Evolutionary conservation across 2,329 filamentous ascomycete species (phyloP).

Genomic region (Epichloe gansuensis): DNA sequence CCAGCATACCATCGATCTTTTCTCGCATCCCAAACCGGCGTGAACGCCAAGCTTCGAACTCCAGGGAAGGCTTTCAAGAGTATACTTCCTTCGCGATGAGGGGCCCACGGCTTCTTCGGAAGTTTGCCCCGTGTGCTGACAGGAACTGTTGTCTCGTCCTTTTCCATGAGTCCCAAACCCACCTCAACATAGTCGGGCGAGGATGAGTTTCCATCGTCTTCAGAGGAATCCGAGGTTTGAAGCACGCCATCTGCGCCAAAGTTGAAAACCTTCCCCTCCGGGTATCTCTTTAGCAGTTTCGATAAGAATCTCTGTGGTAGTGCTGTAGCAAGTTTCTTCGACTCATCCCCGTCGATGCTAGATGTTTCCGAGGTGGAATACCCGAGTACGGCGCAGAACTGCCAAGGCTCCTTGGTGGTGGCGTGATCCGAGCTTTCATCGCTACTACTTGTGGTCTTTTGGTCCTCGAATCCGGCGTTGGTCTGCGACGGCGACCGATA

Average conservation of each 20-base stretch:
- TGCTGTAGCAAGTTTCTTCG: constrained; percentile 3
- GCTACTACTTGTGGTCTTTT: constrained; percentile 11
- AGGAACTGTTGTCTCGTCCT: background rate
- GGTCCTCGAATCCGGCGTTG: background rate
- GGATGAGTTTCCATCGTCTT: constrained; percentile 9
- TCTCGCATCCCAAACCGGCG: constrained; percentile 34
- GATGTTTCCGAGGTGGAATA: constrained; percentile 22
- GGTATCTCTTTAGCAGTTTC: constrained; percentile 30
- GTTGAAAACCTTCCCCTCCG: constrained; percentile 32
- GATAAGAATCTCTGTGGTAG: constrained; percentile 27
- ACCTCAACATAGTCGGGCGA: background rate
- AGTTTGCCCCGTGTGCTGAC: background rate
- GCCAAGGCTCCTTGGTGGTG: background rate
- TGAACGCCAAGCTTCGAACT: constrained; percentile 31
- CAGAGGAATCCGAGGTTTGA: constrained; percentile 17
- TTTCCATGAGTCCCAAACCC: background rate
- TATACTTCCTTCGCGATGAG: constrained; percentile 10
- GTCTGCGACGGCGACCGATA: background rate
- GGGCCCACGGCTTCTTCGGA: constrained; percentile 2
- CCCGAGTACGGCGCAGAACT: constrained; percentile 22
- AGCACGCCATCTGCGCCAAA: constrained; percentile 26
- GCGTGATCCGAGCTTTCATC: constrained; percentile 8
- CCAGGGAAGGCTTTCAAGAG: constrained; percentile 26
- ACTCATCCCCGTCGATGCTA: constrained; percentile 16
- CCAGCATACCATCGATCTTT: constrained; percentile 35